Percentiles rank a stretch among this genome's conserved stretches.
phyloP scores from a whole-genome alignment of 1,284 basidiomycete genomes.

The Pyrrhoderma noxium region DNA sequence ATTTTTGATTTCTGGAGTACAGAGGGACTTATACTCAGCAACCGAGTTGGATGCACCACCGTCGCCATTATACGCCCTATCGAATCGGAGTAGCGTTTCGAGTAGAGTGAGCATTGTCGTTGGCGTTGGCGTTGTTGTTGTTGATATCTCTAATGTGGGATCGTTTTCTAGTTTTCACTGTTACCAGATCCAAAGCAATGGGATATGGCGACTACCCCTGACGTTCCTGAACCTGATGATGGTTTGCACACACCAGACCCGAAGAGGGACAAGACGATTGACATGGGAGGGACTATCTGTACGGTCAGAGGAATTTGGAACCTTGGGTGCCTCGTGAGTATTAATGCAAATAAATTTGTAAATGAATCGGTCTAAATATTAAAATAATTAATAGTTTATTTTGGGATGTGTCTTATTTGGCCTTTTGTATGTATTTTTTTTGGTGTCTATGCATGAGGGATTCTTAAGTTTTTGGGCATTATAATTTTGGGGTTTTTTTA shows the following conservation, averaged over 20 bases:
- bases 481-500: conserved; percentile 1
- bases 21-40: neutral
- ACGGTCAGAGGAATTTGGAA: conserved; percentile 33
- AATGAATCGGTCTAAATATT: conserved; percentile 34
- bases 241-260: conserved; percentile 45
- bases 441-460: too few species aligned
- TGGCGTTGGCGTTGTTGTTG: too few species aligned
- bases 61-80: neutral
- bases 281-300: conserved; percentile 28
- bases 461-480: conserved; percentile 1
- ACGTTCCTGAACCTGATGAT: conserved; percentile 17
- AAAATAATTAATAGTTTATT: conserved; percentile 60
- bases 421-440: conserved; percentile 39
- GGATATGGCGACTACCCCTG: conserved; percentile 15
- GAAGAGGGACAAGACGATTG: conserved; percentile 21
- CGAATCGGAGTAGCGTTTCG: neutral
- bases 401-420: conserved; percentile 41
- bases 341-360: conserved; percentile 25
- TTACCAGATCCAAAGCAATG: conserved; percentile 17
- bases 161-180: conserved; percentile 18
- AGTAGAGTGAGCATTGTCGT: conserved; percentile 8
- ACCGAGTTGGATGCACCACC: conserved; percentile 3
- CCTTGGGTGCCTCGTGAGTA: conserved; percentile 33
- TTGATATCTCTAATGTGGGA: too few species aligned
- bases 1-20: neutral